These are phyloP conservation scores for Ramaria sp. DNA, from an alignment of 768 basidiomycete genomes.

Conservation along the genomic window DNA sequence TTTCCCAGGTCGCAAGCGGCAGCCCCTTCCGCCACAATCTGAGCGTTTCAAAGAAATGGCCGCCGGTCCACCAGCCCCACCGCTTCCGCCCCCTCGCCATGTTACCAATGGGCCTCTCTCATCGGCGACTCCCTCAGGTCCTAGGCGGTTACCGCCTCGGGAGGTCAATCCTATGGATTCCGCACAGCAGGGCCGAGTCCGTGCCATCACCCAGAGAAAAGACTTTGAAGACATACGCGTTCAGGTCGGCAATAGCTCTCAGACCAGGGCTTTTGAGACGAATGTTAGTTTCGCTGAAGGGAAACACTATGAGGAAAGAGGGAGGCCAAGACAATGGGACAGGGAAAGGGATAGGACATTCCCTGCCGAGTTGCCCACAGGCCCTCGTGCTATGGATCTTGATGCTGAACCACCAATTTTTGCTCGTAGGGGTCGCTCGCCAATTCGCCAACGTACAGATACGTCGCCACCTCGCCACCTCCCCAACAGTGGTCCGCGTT, in stretches of 20 bases:
- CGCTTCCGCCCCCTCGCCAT: neutral
- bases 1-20: slow-evolving; percentile 28
- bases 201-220: neutral
- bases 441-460: neutral
- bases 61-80: slow-evolving; percentile 11
- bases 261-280: neutral
- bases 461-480: neutral
- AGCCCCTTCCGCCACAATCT: slow-evolving; percentile 35
- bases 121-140: neutral
- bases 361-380: slow-evolving; percentile 1
- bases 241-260: neutral
- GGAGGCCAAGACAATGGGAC: neutral
- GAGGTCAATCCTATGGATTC: neutral
- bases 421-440: neutral
- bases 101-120: neutral
- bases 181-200: neutral
- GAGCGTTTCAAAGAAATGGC: slow-evolving; percentile 25
- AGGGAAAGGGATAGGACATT: neutral
- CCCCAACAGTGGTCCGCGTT: neutral
- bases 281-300: neutral
- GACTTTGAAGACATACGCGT: neutral
- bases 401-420: neutral
- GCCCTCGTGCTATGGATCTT: slow-evolving; percentile 8
- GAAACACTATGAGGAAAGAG: neutral
- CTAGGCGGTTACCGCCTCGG: neutral